Evolutionary conservation across 2,329 filamentous ascomycete species (phyloP), one percentile per base, ranked within the genome.

Genomic region (Didymella exigua): DNA sequence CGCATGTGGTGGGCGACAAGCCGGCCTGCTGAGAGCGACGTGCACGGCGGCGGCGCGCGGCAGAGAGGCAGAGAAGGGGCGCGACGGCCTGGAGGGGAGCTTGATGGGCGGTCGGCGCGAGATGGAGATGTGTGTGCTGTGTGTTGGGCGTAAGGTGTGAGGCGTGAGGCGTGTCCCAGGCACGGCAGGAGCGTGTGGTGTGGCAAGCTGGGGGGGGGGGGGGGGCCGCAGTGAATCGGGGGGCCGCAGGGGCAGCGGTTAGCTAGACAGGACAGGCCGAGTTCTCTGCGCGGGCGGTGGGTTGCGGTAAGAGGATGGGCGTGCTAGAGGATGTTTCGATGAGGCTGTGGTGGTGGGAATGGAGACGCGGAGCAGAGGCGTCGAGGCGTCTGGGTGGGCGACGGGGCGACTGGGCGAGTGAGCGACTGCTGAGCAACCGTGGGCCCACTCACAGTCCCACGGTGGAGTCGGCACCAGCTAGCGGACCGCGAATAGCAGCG

Each of bases 71-170:
- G 47, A 43, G 30, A 37, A 31, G 13, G 37, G 36, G 21, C 18
- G 46, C 37, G 49, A 26, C 18, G 42, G 56, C 29, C n/a, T 19
- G 27, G 14, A 24, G 24, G 18, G 43, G 26, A 19, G 21, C n/a
- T 33, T 54, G 65, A 63, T 61, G 66, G 63, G 50, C 51, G 37
- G 54, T 34, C 37, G 56, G 42, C 37, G 63, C 63, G 65, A 62
- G 67, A 68, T 67, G 68, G 67, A 58, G 58, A 49, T 66, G 69
- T 65, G 69, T 65, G 66, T 69, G 67, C 66, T 67, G 65, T 63
- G 63, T 60, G 65, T 70, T 68, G n/a, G n/a, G n/a, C n/a, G n/a
- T n/a, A n/a, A n/a, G n/a, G n/a, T n/a, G n/a, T n/a, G n/a, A n/a
- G n/a, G n/a, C n/a, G n/a, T n/a, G n/a, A 69, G 68, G 65, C 65